Base-by-base conservation (phyloP, 768 basidiomycete species). In the Leccinum sublutescens region DNA sequence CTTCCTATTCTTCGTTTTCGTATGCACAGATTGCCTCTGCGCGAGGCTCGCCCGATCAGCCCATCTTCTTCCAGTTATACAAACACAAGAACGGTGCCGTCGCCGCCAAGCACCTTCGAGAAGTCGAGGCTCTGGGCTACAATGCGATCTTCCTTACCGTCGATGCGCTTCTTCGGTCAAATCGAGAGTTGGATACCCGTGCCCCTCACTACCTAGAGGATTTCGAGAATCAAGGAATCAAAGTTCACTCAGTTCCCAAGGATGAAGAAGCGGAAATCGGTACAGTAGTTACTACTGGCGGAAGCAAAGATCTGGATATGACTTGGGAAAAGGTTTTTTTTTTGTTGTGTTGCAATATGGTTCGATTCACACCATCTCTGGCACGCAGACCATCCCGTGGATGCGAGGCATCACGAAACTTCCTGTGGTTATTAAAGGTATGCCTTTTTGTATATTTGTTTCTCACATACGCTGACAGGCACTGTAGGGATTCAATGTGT, bases 71-170 rank as follows among this genome's bases (percentile, higher is more conserved):
- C 75, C 91, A 93, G 68, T 76, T 97, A 12, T 96, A 98, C 76
- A 91, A 96, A 67, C 84, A 93, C 74, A 77, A 77, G 48, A 79
- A 91, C 66, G 82, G 91, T 57, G 67, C 74, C 14, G 77, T 80
- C 36, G 92, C 93, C 1, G 86, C 85, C 67, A 78, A 80, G 60
- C 82, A 90, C 29, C 80, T 97, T 15, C 79, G 80, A 50, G 85
- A 90, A 52, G 83, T 93, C 19, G 88, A 89, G 57, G 69, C 72
- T 29, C 74, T 91, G 3, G 92, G 93, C 0, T 95, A 89, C 73
- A 91, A 88, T 51, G 93, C 91, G 1, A 90, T 98, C 58, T 92
- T 93, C 71, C 78, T 98, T 55, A 97, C 95, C 2, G 94, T 96
- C 3, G 95, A 98, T 74, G 90, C 92, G 0, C 79, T 91, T n/a